These are phyloP conservation scores for Austropuccinia psidii DNA, from an alignment of 1,284 basidiomycete genomes.

Conservation along the genomic window DNA sequence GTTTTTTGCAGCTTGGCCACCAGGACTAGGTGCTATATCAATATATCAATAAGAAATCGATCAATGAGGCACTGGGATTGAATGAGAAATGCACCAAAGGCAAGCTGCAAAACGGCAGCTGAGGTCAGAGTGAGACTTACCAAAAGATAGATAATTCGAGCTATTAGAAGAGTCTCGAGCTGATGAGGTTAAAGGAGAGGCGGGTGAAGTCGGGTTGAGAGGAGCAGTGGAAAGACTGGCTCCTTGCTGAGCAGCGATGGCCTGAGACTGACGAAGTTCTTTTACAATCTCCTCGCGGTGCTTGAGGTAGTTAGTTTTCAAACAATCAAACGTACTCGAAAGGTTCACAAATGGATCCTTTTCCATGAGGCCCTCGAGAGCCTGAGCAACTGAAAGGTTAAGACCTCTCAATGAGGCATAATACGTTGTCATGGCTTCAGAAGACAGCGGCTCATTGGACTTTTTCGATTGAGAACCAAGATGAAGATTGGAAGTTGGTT, in stretches of 20 bases:
- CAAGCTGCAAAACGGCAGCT: background rate
- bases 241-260: background rate
- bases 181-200: background rate
- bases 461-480: background rate
- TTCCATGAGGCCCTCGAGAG: slow-evolving; percentile 9
- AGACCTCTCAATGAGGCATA: slow-evolving; percentile 29
- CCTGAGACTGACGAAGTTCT: background rate
- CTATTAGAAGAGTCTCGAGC: background rate
- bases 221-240: background rate
- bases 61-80: background rate
- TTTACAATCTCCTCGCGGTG: slow-evolving; percentile 6
- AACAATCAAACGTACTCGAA: background rate
- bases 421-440: slow-evolving; percentile 8
- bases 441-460: background rate
- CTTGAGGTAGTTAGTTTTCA: slow-evolving; percentile 19
- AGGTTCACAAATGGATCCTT: slow-evolving; percentile 20
- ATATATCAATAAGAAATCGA: background rate
- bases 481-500: background rate
- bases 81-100: background rate
- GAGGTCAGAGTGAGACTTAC: background rate
- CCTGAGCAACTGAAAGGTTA: slow-evolving; percentile 4
- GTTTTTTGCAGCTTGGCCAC: background rate
- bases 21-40: background rate
- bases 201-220: background rate
- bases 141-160: background rate